Percentiles rank a stretch among this genome's conserved stretches.
These are phyloP conservation scores for Cercospora sojina DNA, from an alignment of 2,329 filamentous ascomycete genomes.

Conservation along the genomic window DNA sequence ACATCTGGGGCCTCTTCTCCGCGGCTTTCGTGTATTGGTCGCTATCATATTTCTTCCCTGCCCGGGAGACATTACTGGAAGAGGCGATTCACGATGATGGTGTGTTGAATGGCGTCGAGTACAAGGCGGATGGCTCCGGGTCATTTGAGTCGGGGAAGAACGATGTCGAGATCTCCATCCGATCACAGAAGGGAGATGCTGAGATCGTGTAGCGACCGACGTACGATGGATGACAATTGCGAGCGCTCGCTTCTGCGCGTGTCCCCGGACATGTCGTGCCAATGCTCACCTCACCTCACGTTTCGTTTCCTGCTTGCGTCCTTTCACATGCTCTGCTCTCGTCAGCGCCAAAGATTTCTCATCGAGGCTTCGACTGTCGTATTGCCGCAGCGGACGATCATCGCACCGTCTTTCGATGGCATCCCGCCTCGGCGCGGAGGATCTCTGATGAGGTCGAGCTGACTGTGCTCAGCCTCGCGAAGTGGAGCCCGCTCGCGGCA, in stretches of 20 bases:
- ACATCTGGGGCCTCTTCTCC: constrained; percentile 60
- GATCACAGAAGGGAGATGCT: constrained; percentile 11
- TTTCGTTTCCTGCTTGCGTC: not conserved
- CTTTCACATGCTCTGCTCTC: not conserved
- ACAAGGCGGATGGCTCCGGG: constrained; percentile 6
- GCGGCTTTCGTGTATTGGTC: constrained; percentile 58
- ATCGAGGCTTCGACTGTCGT: not conserved
- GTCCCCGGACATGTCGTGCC: not conserved
- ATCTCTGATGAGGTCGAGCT: not conserved
- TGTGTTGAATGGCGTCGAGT: constrained; percentile 26
- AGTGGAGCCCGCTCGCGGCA: not conserved
- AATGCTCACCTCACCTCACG: not conserved
- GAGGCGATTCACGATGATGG: constrained; percentile 30
- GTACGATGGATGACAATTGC: constrained; percentile 1
- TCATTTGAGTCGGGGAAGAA: constrained; percentile 13
- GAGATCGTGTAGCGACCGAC: constrained; percentile 10
- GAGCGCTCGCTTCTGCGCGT: not conserved
- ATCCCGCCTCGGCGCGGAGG: constrained; percentile 1
- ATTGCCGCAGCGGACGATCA: not conserved
- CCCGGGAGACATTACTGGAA: constrained; percentile 50
- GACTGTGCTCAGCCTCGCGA: constrained; percentile 4
- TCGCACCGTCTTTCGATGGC: not conserved
- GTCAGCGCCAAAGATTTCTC: not conserved
- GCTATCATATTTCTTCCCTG: constrained; percentile 52
- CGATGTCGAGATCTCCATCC: constrained; percentile 17